Evolutionary conservation across 2,329 filamentous ascomycete genomes (phyloP).

Genomic region (Apiospora arundinis): DNA sequence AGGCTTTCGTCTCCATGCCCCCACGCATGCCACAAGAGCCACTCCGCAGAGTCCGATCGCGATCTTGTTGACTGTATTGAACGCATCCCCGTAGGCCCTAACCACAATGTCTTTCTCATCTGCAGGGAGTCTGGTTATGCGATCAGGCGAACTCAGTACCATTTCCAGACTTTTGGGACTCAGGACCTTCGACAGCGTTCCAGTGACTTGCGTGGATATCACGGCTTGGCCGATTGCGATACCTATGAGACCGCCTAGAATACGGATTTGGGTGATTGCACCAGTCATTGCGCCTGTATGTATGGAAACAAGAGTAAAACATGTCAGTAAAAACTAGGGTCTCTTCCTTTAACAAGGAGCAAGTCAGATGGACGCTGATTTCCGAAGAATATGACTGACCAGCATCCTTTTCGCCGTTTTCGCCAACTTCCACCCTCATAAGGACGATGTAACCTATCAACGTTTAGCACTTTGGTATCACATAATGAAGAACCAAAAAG

Average conservation of each 20-base stretch:
- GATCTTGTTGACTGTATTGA: not conserved
- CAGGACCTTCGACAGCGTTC: not conserved
- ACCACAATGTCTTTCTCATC: not conserved
- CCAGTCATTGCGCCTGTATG: not conserved
- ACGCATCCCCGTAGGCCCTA: not conserved
- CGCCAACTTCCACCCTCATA: not conserved
- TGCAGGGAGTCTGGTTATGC: not conserved
- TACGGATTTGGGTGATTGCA: not conserved
- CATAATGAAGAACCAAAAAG: too few species aligned
- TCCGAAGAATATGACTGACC: not conserved
- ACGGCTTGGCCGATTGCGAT: not conserved
- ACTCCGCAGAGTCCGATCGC: not conserved
- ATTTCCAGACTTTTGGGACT: not conserved
- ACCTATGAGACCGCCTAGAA: not conserved
- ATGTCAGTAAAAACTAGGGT: not conserved
- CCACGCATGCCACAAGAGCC: not conserved
- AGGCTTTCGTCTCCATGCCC: not conserved
- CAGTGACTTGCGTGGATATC: not conserved
- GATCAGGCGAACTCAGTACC: not conserved
- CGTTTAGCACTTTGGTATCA: not conserved
- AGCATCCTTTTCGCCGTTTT: not conserved
- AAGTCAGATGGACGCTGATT: too few species aligned
- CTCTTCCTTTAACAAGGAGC: not conserved
- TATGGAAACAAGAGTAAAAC: not conserved
- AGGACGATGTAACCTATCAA: not conserved